phyloP scores from a whole-genome alignment of 805 yeast species.

The Jamesozyma lodderae region DNA sequence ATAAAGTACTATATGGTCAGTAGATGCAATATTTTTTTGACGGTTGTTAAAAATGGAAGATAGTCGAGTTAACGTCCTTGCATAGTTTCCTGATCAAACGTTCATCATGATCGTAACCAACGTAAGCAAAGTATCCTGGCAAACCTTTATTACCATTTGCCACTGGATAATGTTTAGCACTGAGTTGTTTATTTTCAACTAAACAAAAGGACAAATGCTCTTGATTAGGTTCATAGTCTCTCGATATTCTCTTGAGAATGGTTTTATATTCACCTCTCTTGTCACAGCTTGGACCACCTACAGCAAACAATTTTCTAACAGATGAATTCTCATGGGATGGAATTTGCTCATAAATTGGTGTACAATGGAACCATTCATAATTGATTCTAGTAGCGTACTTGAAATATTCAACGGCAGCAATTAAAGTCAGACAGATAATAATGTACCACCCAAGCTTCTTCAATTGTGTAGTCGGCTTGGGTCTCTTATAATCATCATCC shows the following conservation, averaged over 20 bases:
- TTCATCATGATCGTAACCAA: conserved; percentile 23
- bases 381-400: conserved; percentile 33
- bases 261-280: conserved; percentile 36
- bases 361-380: conserved; percentile 40
- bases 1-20: no score
- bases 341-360: conserved; percentile 22
- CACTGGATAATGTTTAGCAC: conserved; percentile 28
- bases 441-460: conserved; percentile 4
- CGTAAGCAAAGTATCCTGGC: conserved; percentile 30
- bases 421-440: conserved; percentile 22
- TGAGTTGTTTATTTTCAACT: conserved; percentile 24
- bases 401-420: conserved; percentile 37
- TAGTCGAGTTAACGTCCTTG: no score
- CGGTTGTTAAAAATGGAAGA: no score
- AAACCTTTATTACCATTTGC: conserved; percentile 25
- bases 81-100: conserved; percentile 18
- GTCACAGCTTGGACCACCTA: conserved; percentile 38
- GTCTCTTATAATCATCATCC: no score
- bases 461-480: neutral
- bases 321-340: conserved; percentile 14
- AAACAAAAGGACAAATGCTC: conserved; percentile 32
- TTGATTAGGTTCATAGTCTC: conserved; percentile 33
- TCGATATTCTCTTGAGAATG: conserved; percentile 32
- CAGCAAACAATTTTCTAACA: conserved; percentile 29
- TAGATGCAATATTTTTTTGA: no score